Base-by-base conservation (phyloP, 164 flowering plant species). In the Magnolia officinalis region DNA sequence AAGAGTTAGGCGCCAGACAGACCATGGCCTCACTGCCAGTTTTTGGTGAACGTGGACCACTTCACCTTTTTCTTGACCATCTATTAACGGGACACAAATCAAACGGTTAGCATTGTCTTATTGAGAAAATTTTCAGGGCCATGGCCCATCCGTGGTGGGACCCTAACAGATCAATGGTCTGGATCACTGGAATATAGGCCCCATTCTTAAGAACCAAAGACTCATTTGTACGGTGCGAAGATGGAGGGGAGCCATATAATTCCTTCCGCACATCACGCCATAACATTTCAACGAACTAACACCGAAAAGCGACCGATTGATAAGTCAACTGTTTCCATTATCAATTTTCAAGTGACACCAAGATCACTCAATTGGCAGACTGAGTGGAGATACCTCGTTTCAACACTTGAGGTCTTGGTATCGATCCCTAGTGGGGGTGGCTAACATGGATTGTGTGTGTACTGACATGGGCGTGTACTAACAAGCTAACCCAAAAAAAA, bases 191-290 rank as follows among this genome's bases (percentile, higher is more conserved):
- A 55, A 16, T 11, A 10, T 55, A 16, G 18, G 61, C 61, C 45
- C 13, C 61, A 55, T 55, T 16, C 18, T 8, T 11, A 55, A 55
- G 61, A 55, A 8, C 61, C 13, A 11, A 55, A 7, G 61, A 55
- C 61, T 55, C 61, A 55, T 55, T 16, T 55, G 61, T 14, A 55
- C 61, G 3, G 18, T 14, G 13, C 18, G 61, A 11, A 55, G 4
- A 11, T 55, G 18, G 61, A 16, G 18, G 18, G 45, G 59, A 52
- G 11, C 16, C 19, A 2, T 55, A 55, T 55, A 55, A 16, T 14
- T 55, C 52, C 37, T 8, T 10, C 72, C 72, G 72, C 72, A 5
- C 58, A 50, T 70, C 72, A 70, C 72, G 59, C 72, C 72, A 49
- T 5, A 70, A 64, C 20, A 20, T 11, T n/a, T 64, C 67, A 64